Conservation (phyloP, 306 rosid species). For the Glycine soja region DNA sequence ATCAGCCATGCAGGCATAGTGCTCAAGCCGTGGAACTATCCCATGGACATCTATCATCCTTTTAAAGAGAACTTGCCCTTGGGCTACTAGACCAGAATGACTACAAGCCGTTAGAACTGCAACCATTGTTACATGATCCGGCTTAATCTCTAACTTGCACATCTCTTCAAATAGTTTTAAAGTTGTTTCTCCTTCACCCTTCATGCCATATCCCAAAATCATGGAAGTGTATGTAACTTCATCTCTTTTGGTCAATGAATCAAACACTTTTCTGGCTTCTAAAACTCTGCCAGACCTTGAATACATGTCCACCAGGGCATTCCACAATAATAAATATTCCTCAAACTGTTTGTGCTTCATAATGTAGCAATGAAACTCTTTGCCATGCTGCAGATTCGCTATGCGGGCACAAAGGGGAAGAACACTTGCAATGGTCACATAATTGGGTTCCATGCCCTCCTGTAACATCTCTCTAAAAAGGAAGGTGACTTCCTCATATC, state of each 20-base stretch:
- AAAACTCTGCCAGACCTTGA: slow-evolving; percentile 80
- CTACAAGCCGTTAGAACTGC: slow-evolving; percentile 86
- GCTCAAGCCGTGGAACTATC: slow-evolving; percentile 71
- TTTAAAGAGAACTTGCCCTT: slow-evolving; percentile 65
- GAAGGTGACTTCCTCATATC: slow-evolving; percentile 70
- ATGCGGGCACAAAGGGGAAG: slow-evolving; percentile 92
- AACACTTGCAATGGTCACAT: slow-evolving; percentile 82
- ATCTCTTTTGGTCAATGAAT: slow-evolving; percentile 70
- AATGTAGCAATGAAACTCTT: slow-evolving; percentile 88
- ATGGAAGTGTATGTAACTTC: slow-evolving; percentile 85
- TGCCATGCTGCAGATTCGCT: slow-evolving; percentile 90
- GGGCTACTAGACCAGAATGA: slow-evolving; percentile 78
- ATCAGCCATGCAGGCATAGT: slow-evolving; percentile 84
- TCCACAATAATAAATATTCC: slow-evolving; percentile 69
- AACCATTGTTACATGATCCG: slow-evolving; percentile 84
- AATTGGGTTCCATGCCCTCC: slow-evolving; percentile 69
- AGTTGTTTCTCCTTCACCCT: slow-evolving; percentile 79
- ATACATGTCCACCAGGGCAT: slow-evolving; percentile 89
- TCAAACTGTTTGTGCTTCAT: slow-evolving; percentile 60
- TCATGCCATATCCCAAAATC: slow-evolving; percentile 85
- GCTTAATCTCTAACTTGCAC: slow-evolving; percentile 63
- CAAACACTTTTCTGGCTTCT: slow-evolving; percentile 78
- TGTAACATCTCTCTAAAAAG: slow-evolving; percentile 78
- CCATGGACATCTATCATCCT: slow-evolving; percentile 64
- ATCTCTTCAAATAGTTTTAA: slow-evolving; percentile 81